Evolutionary conservation across 2,329 filamentous ascomycete species (phyloP), one percentile per base, ranked within the genome.

Genomic region (Tolypocladium ovalisporum): DNA sequence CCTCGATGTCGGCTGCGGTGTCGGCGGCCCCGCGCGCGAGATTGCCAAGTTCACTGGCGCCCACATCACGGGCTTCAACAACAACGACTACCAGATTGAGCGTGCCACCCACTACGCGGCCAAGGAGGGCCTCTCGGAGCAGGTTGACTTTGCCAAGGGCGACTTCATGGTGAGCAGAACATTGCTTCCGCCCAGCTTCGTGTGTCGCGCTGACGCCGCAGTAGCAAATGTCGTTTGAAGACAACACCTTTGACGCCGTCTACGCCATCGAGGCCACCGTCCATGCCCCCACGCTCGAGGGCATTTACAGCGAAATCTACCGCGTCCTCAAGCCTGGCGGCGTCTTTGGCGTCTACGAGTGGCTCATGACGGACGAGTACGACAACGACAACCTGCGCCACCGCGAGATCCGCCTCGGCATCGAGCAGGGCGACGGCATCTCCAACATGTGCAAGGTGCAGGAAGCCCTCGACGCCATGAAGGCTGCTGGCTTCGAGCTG

Each of bases 1-100:
- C 22, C 80, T 99, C 35, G 94, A 99, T 69, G 94, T 99, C 59
- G 94, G 94, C 60, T 99, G 94, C 68, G 94, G 94, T 81, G 91
- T 97, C 57, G 94, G 94, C 67, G 94, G 94, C 52, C 94, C 94
- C 27, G 94, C 93, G 8, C 85, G 92, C 61, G 92, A 97, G 78
- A 97, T 99, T 67, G 90, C 89, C 76, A 95, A 95, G 76, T 99
- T 99, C 77, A 88, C 90, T 13, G 93, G 89, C 60, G 88, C 84
- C 66, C 90, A 97, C 66, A 83, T 97, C 62, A 87, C 90, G 29
- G 94, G 94, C 49, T 77, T 97, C 71, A 99, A 97, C 85, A 97
- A 97, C 85, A 97, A 97, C 75, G 90, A 97, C 77, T 99, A 99
- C 79, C 94, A 97, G 78, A 96, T 97, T 64, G 84, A 97, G 71